phyloP scores from a whole-genome alignment of 495 filamentous ascomycete genomes.

The Talaromyces nanjingensis region DNA sequence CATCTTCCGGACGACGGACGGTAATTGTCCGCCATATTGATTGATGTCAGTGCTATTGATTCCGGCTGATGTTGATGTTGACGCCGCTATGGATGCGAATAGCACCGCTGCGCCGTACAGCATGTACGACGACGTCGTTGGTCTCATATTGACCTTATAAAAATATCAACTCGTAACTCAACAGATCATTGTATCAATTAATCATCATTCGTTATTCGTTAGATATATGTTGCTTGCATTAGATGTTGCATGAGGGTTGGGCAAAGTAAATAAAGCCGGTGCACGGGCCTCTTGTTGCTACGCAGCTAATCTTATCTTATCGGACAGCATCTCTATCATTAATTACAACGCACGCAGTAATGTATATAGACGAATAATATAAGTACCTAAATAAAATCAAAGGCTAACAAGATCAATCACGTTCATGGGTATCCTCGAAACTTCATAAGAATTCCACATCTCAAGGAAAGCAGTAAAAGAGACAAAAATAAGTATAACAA shows the following conservation, averaged over 20 bases:
- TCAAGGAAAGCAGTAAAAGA: neutral
- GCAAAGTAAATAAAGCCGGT: neutral
- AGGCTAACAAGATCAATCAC: neutral
- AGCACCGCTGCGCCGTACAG: neutral
- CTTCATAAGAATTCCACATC: neutral
- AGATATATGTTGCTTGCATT: neutral
- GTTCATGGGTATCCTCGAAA: slow-evolving; percentile 5
- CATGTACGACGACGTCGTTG: neutral
- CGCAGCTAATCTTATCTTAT: neutral
- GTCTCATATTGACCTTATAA: neutral
- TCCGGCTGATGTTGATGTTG: neutral
- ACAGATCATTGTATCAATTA: neutral
- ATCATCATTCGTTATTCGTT: neutral
- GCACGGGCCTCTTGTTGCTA: neutral
- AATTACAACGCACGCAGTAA: too few species aligned
- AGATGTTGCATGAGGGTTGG: neutral
- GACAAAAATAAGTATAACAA: neutral
- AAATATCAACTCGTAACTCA: neutral
- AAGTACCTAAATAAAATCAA: neutral
- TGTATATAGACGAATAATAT: neutral
- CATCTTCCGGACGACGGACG: slow-evolving; percentile 61
- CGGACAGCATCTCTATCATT: neutral
- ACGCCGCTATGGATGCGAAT: neutral
- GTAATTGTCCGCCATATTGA: neutral
- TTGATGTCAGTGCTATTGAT: neutral